These are phyloP conservation scores for Ceratobasidium sp. DNA, from an alignment of 1,284 basidiomycete genomes.

Conservation along the genomic window DNA sequence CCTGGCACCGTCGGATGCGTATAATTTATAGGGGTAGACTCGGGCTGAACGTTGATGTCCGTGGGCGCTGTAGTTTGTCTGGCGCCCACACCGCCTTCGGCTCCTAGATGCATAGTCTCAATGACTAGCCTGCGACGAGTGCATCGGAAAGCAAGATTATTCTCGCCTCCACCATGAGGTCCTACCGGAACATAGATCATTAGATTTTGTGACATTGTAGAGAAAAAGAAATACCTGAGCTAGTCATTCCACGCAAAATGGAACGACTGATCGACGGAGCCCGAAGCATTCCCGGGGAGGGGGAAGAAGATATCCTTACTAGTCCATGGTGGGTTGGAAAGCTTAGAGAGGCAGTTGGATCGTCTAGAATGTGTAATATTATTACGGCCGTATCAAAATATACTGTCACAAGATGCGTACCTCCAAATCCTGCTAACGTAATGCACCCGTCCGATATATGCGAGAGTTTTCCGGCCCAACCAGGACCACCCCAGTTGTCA, in stretches of 20 bases:
- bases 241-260: conserved; percentile 68
- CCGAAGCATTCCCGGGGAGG: conserved; percentile 72
- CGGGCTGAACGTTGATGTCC: conserved; percentile 18
- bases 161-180: conserved; percentile 76
- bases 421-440: conserved; percentile 80
- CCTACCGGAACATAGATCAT: neutral
- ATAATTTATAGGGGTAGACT: neutral
- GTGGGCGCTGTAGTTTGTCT: conserved; percentile 71
- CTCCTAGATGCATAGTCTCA: conserved; percentile 92
- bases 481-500: conserved; percentile 62
- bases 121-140: conserved; percentile 87
- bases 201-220: neutral
- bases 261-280: conserved; percentile 81
- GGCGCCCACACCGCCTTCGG: conserved; percentile 91
- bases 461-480: conserved; percentile 79
- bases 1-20: neutral
- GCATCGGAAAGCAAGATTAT: conserved; percentile 95
- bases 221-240: conserved; percentile 41
- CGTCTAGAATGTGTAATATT: conserved; percentile 57
- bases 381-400: neutral
- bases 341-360: conserved; percentile 69
- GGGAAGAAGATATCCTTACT: conserved; percentile 77
- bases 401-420: conserved; percentile 58
- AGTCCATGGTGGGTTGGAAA: conserved; percentile 89
- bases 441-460: conserved; percentile 83